Evolutionary conservation across 805 yeast genomes (phyloP), one percentile per base, ranked within the genome.

Genomic region (Wickerhamiella galacta): DNA sequence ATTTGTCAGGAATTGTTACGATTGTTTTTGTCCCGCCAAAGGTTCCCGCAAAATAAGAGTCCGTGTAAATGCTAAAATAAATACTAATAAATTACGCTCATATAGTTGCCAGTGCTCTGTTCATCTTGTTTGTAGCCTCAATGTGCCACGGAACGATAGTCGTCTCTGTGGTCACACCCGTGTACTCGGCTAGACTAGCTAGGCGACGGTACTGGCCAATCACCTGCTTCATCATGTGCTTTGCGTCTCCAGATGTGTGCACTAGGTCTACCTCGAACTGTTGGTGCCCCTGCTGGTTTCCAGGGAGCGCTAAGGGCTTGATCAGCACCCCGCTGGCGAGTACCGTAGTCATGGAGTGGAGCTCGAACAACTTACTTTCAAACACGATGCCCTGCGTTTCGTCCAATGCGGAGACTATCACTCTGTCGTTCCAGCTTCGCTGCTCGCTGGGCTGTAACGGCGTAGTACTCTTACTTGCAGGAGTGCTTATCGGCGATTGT

Each of bases 141-240:
- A 57, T 46, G 37, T 60, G 63, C 63, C 63, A 57, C 2, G 64
- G 64, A 16, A 51, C 28, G 3, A 57, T 40, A 1, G 53, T 46
- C 12, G 42, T 40, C 21, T 45, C 39, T 0, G 45, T 35, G 17
- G 46, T 40, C 3, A 58, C 57, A 2, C 63, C 63, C 1, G 48
- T 40, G 25, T 41, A 36, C 21, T 51, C 54, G 3, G 57, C 53
- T 19, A 53, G 38, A 4, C 57, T 42, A 3, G 60, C 60, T 16
- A 58, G 42, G 2, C 52, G 46, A 4, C 62, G 44, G 40, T 47
- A 58, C 38, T 59, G 63, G 9, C 47, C 45, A 20, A 58, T 31
- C 3, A 58, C 37, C 8, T 48, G 47, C 35, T 46, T 49, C 49
- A 57, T 42, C 15, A 47, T 33, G 32, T 28, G 39, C 33, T 34